phyloP scores from a whole-genome alignment of 2,329 filamentous ascomycete genomes.

The Hypoxylon sp. region DNA sequence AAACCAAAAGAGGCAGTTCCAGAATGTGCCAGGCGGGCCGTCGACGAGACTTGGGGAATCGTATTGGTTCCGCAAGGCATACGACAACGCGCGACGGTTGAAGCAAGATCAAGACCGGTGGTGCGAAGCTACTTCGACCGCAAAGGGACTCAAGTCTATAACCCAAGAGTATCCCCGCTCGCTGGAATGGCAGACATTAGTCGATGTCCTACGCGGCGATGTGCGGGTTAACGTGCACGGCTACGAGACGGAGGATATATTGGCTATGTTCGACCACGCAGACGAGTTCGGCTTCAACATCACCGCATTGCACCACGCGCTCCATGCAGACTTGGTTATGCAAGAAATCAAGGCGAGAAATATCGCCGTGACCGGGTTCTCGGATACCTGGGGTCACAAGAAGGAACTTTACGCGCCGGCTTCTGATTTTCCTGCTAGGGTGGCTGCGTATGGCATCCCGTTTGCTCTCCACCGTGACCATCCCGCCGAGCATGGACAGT shows the following conservation, averaged over 20 bases:
- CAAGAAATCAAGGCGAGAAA: slow-evolving; percentile 25
- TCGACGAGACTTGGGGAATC: slow-evolving; percentile 32
- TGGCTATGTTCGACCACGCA: slow-evolving; percentile 34
- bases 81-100: slow-evolving; percentile 28
- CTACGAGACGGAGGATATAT: slow-evolving; percentile 33
- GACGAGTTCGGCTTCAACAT: slow-evolving; percentile 34
- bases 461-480: slow-evolving; percentile 32
- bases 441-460: slow-evolving; percentile 27
- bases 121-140: slow-evolving; percentile 21
- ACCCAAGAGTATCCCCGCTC: slow-evolving; percentile 28
- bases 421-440: slow-evolving; percentile 15
- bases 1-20: slow-evolving; percentile 35
- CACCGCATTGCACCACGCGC: slow-evolving; percentile 31
- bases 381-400: slow-evolving; percentile 37
- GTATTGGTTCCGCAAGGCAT: slow-evolving; percentile 36
- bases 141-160: slow-evolving; percentile 10
- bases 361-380: slow-evolving; percentile 30
- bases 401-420: slow-evolving; percentile 32
- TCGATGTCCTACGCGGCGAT: slow-evolving; percentile 34
- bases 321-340: slow-evolving; percentile 28
- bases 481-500: slow-evolving; percentile 33
- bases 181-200: slow-evolving; percentile 34
- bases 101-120: slow-evolving; percentile 30
- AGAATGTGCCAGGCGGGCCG: slow-evolving; percentile 19
- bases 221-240: slow-evolving; percentile 30